These are phyloP conservation scores for Amphibolis antarctica DNA, from an alignment of 106 monocot genomes.

Conservation along the genomic window DNA sequence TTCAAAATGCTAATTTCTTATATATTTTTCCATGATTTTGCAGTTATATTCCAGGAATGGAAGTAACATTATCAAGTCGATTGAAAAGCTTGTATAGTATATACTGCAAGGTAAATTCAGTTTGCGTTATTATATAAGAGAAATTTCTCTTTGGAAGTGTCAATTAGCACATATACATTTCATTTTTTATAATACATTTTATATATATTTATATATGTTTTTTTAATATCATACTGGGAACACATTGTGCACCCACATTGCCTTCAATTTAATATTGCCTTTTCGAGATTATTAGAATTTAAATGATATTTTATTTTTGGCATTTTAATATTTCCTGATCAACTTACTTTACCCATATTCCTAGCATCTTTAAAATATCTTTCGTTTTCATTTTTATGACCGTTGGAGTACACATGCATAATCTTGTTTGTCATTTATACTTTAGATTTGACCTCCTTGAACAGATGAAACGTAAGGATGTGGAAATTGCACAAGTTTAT, in stretches of 20 bases:
- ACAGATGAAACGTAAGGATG: slow-evolving; percentile 88
- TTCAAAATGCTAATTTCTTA: neutral
- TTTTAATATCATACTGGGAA: neutral
- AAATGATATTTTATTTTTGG: too few species aligned
- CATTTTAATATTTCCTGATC: too few species aligned
- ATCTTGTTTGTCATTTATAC: neutral
- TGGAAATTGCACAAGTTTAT: slow-evolving; percentile 63
- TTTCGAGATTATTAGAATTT: too few species aligned
- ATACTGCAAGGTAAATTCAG: slow-evolving; percentile 61
- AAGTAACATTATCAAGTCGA: slow-evolving; percentile 71
- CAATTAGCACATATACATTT: neutral
- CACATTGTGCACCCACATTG: too few species aligned
- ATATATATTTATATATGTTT: neutral
- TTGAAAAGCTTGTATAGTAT: slow-evolving; percentile 94
- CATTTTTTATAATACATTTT: slow-evolving; percentile 1
- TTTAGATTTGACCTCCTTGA: neutral
- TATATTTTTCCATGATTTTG: slow-evolving; percentile 3
- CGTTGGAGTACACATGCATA: neutral
- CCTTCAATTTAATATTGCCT: too few species aligned
- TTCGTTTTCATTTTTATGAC: too few species aligned
- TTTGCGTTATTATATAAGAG: neutral
- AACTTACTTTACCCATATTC: too few species aligned
- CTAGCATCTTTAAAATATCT: too few species aligned
- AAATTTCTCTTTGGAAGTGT: neutral
- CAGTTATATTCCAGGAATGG: slow-evolving; percentile 99